Conservation (phyloP, 2,329 filamentous ascomycete species). For the Neurospora sp. region DNA sequence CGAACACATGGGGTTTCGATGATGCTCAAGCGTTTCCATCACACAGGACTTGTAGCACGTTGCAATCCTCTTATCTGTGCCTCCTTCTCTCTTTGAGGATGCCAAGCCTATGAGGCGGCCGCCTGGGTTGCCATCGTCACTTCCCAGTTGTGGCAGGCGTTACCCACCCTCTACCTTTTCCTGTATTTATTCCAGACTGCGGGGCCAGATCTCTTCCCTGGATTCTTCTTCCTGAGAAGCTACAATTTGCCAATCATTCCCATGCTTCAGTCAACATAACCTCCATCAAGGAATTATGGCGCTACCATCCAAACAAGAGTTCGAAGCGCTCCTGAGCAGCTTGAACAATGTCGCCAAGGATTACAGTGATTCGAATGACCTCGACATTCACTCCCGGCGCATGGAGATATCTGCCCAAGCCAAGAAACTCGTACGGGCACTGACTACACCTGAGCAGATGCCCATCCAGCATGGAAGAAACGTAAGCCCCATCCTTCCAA, state of each 20-base stretch:
- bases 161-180: too few relatives aligned
- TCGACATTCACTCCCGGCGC: slow-evolving; percentile 19
- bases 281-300: neutral
- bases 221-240: too few relatives aligned
- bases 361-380: slow-evolving; percentile 18
- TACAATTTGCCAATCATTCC: too few relatives aligned
- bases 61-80: neutral
- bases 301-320: neutral
- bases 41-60: neutral
- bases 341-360: slow-evolving; percentile 13
- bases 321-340: neutral
- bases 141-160: too few relatives aligned
- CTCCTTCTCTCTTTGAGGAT: neutral
- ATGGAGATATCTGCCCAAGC: slow-evolving; percentile 20
- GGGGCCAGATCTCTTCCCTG: too few relatives aligned
- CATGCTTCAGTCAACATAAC: neutral
- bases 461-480: slow-evolving; percentile 26
- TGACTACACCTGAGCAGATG: slow-evolving; percentile 20
- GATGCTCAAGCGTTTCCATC: neutral
- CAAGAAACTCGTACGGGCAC: slow-evolving; percentile 19
- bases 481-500: slow-evolving; percentile 9
- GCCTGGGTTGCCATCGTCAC: neutral
- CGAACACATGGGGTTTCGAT: neutral
- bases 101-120: neutral
- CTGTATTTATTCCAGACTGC: too few relatives aligned